phyloP scores from a whole-genome alignment of 2,329 filamentous ascomycete genomes.

The Knufia petricola region DNA sequence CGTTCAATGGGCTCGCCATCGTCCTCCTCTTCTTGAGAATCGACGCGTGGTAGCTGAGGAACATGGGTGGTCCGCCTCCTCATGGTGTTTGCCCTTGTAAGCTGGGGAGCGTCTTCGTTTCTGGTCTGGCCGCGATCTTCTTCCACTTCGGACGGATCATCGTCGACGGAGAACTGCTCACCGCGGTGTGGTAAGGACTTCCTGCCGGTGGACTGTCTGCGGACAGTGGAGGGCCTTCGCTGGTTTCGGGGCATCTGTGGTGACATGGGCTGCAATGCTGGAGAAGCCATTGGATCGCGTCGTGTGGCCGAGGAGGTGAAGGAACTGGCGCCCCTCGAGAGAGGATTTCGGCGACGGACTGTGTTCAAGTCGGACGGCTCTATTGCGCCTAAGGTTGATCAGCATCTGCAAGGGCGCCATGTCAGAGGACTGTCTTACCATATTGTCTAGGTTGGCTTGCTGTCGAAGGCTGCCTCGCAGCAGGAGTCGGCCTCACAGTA shows the following conservation, averaged over 20 bases:
- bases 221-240: conserved; percentile 63
- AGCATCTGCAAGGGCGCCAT: neutral
- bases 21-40: conserved; percentile 30
- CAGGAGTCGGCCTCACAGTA: neutral
- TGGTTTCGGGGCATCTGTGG: conserved; percentile 34
- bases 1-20: conserved; percentile 29
- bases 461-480: neutral
- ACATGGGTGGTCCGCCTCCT: conserved; percentile 29
- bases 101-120: conserved; percentile 33
- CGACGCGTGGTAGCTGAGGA: conserved; percentile 28
- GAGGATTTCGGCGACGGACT: neutral
- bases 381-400: neutral
- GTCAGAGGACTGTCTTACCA: conserved; percentile 5
- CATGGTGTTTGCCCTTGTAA: conserved; percentile 31
- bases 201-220: conserved; percentile 61
- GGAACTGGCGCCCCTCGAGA: conserved; percentile 4
- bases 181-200: conserved; percentile 64
- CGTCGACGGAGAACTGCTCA: conserved; percentile 82
- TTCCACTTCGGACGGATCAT: conserved; percentile 72
- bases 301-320: conserved; percentile 1
- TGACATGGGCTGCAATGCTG: conserved; percentile 37
- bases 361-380: conserved; percentile 1
- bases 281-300: conserved; percentile 17
- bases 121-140: conserved; percentile 41
- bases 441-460: conserved; percentile 4